phyloP scores from a whole-genome alignment of 2,329 filamentous ascomycete species.

The Apiospora pterosperma region DNA sequence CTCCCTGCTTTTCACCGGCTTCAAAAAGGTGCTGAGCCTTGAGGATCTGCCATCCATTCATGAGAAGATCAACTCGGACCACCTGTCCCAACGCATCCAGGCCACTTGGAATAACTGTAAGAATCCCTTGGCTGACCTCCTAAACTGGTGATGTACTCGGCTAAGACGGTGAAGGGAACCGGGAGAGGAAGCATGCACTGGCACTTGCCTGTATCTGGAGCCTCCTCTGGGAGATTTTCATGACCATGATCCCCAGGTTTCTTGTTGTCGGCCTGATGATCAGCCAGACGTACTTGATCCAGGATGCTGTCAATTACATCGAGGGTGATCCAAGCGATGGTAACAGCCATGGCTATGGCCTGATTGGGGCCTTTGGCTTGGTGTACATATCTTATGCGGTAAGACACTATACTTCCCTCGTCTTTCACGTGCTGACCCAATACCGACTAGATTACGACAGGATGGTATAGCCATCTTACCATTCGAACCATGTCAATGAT shows the following conservation, averaged over 20 bases:
- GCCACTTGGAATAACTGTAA: constrained; percentile 1
- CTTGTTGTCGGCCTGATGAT: constrained; percentile 7
- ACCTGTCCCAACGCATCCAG: neutral
- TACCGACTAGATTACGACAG: constrained; percentile 3
- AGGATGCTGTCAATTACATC: constrained; percentile 5
- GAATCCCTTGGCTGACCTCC: neutral
- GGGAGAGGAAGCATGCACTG: constrained; percentile 8
- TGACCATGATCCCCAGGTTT: constrained; percentile 8
- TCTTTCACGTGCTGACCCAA: neutral
- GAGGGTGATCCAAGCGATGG: neutral
- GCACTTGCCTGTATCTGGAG: constrained; percentile 8
- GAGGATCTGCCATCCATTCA: constrained; percentile 14
- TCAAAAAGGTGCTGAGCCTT: constrained; percentile 20
- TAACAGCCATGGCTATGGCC: constrained; percentile 9
- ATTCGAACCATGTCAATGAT: constrained; percentile 11
- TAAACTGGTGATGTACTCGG: neutral
- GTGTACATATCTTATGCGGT: constrained; percentile 8
- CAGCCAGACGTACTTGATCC: constrained; percentile 9
- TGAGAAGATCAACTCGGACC: constrained; percentile 8
- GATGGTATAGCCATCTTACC: constrained; percentile 5
- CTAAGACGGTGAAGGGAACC: neutral
- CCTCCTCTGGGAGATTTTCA: constrained; percentile 9
- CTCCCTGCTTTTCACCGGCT: constrained; percentile 20
- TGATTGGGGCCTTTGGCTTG: constrained; percentile 6
- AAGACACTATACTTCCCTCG: neutral